Conservation (phyloP, 176 grass and related monocot species). For the Bromus sterilis region DNA sequence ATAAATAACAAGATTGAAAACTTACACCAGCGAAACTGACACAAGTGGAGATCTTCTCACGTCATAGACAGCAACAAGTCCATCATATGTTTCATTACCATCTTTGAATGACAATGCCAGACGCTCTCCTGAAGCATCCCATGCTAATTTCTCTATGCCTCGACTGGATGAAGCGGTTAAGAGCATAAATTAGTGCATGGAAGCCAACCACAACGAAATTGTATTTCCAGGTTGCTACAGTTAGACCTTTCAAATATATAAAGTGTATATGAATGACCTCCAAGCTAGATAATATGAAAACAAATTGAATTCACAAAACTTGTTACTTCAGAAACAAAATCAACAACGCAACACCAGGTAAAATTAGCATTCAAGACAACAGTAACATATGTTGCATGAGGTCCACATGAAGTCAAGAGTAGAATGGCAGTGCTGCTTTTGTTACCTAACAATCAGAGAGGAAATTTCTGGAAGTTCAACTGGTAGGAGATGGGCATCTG, state of each 20-base stretch:
- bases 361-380: background rate
- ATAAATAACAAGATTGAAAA: background rate
- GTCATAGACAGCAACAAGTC: slow-evolving; percentile 89
- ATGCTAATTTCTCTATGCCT: slow-evolving; percentile 87
- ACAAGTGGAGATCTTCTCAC: slow-evolving; percentile 72
- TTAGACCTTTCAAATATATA: background rate
- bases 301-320: background rate
- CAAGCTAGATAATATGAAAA: slow-evolving; percentile 1
- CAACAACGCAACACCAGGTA: background rate
- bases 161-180: slow-evolving; percentile 33
- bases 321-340: background rate
- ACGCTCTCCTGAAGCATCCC: slow-evolving; percentile 89
- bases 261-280: background rate
- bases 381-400: slow-evolving; percentile 5
- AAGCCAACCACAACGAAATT: background rate
- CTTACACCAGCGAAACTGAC: slow-evolving; percentile 81
- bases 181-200: slow-evolving; percentile 20
- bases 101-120: slow-evolving; percentile 86
- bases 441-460: slow-evolving; percentile 76
- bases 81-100: slow-evolving; percentile 65
- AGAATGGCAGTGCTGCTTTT: background rate
- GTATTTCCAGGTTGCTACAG: background rate
- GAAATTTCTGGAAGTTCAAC: slow-evolving; percentile 91
- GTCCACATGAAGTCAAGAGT: background rate
- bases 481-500: slow-evolving; percentile 83